Conservation (phyloP, 495 filamentous ascomycete genomes). For the Cairneyella variabilis region DNA sequence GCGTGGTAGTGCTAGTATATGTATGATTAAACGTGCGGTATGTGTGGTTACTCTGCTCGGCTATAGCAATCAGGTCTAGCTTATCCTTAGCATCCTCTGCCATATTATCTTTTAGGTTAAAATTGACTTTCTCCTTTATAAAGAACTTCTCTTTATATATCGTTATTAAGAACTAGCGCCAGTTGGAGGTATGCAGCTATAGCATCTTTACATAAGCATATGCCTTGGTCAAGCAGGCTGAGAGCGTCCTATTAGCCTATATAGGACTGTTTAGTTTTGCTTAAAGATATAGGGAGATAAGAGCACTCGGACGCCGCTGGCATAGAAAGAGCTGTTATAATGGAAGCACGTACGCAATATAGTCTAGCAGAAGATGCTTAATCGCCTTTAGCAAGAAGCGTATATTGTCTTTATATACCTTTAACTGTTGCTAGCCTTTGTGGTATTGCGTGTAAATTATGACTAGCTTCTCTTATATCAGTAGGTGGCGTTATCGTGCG, state of each 20-base stretch:
- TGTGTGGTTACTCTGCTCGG: slow-evolving; percentile 4
- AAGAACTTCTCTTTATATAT: too few relatives aligned
- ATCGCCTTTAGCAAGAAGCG: background rate
- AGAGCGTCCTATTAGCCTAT: slow-evolving; percentile 4
- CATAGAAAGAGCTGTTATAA: background rate
- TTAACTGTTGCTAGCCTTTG: too few relatives aligned
- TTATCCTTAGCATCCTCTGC: background rate
- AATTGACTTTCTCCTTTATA: too few relatives aligned
- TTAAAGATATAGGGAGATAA: too few relatives aligned
- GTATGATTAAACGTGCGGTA: slow-evolving; percentile 11
- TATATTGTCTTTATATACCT: too few relatives aligned
- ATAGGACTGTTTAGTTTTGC: background rate
- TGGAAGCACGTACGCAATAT: background rate
- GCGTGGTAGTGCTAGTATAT: slow-evolving; percentile 6
- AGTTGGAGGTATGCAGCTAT: slow-evolving; percentile 1
- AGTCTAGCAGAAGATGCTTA: background rate
- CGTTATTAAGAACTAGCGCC: too few relatives aligned
- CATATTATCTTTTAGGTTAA: slow-evolving; percentile 1
- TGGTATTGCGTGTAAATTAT: too few relatives aligned
- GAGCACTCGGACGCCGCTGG: background rate
- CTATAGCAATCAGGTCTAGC: background rate
- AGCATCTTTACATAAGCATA: slow-evolving; percentile 2
- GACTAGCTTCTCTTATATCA: too few relatives aligned
- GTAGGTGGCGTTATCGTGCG: too few relatives aligned
- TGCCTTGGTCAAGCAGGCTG: slow-evolving; percentile 1